Evolutionary conservation across 176 grass and related monocot genomes (phyloP).

Genomic region (Puya raimondii): DNA sequence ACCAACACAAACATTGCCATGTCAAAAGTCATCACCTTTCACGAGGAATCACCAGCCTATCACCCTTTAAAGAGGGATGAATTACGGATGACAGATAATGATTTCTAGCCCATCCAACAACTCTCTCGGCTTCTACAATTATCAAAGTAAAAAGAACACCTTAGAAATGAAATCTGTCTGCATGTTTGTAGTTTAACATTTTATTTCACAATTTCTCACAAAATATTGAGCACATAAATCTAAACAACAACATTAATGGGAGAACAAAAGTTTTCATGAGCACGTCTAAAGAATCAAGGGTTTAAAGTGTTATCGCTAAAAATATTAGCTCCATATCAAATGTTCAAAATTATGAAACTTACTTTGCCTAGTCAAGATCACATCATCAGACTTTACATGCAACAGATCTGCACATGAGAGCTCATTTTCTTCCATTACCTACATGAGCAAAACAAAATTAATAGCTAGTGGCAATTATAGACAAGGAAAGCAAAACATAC

Average conservation of each 20-base stretch:
- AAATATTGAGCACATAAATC: conserved; percentile 3
- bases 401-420: conserved; percentile 72
- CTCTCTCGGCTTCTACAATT: conserved; percentile 70
- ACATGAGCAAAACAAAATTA: neutral
- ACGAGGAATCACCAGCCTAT: conserved; percentile 64
- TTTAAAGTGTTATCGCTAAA: neutral
- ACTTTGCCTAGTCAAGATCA: conserved; percentile 85
- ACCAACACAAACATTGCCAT: conserved; percentile 15
- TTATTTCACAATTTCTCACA: neutral
- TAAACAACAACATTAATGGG: no score
- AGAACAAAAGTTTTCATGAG: conserved; percentile 2
- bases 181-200: neutral
- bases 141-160: conserved; percentile 10
- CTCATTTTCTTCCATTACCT: conserved; percentile 78
- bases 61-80: conserved; percentile 49
- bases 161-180: neutral
- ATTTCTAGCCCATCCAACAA: conserved; percentile 80
- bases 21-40: conserved; percentile 53
- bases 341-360: conserved; percentile 27
- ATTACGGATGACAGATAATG: conserved; percentile 68
- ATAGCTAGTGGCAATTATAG: neutral
- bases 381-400: conserved; percentile 76
- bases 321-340: neutral
- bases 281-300: neutral
- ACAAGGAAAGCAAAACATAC: neutral